Evolutionary conservation across 2,329 filamentous ascomycete species (phyloP).

Genomic region (Cercospora sp.): DNA sequence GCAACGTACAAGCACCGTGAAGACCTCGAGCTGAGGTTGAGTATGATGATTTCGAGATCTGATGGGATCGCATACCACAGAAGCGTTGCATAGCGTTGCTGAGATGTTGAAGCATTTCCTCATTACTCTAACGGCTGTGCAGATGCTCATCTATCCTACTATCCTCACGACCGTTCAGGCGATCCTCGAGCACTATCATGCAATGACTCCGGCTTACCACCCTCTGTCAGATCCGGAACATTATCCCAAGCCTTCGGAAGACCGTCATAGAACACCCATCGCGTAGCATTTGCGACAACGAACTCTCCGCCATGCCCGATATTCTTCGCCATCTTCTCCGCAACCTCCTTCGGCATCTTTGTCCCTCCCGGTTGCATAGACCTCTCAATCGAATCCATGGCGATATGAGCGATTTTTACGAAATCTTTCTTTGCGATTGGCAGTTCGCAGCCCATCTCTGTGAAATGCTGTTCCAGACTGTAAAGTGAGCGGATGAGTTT

Average conservation of each 20-base stretch:
- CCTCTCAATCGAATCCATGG: conserved; percentile 4
- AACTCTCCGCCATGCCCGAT: conserved; percentile 8
- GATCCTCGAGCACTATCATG: background rate
- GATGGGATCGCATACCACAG: background rate
- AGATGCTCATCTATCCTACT: background rate
- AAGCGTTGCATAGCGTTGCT: background rate
- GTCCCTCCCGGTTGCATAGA: conserved; percentile 9
- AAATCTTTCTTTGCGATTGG: conserved; percentile 1
- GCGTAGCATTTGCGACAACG: conserved; percentile 2
- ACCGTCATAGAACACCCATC: conserved; percentile 14
- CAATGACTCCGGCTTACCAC: background rate
- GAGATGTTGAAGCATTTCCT: background rate
- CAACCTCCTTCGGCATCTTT: conserved; percentile 1
- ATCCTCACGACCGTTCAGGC: background rate
- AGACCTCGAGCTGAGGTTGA: background rate
- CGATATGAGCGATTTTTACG: conserved; percentile 3
- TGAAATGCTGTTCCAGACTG: conserved; percentile 3
- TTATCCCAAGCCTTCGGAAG: conserved; percentile 4
- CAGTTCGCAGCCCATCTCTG: background rate
- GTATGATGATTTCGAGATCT: background rate
- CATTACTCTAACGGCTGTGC: background rate
- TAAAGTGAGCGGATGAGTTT: conserved; percentile 1
- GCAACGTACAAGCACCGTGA: background rate
- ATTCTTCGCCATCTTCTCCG: background rate
- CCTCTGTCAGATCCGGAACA: conserved; percentile 2